Percentiles rank a stretch among this genome's conserved stretches.
Evolutionary conservation across 306 rosid species (phyloP).

Genomic region (Calophaca sinica): DNA sequence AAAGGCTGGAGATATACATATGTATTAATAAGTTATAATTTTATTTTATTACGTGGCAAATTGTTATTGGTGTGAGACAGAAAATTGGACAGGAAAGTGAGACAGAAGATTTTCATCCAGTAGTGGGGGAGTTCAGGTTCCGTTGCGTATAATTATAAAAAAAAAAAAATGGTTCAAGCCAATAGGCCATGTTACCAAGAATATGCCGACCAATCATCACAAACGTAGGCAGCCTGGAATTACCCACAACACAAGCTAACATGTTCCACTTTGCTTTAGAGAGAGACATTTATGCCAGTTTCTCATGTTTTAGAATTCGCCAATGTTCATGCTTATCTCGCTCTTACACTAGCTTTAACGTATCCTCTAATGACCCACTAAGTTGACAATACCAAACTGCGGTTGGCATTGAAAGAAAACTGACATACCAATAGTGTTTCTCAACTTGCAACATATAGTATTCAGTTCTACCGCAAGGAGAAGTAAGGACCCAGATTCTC

Average conservation of each 20-base stretch:
- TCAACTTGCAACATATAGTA: not conserved
- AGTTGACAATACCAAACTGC: constrained; percentile 25
- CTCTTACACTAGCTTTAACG: not conserved
- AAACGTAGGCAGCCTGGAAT: constrained; percentile 34
- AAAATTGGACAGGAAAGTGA: too few species aligned
- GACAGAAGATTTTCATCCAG: too few species aligned
- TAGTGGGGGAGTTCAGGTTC: constrained; percentile 38
- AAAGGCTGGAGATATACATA: too few species aligned
- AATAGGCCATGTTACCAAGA: constrained; percentile 7
- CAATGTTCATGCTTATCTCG: constrained; percentile 27
- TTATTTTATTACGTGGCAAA: too few species aligned
- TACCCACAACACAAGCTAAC: constrained; percentile 39
- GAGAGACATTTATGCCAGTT: constrained; percentile 27
- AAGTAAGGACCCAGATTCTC: too few species aligned
- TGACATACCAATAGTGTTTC: not conserved
- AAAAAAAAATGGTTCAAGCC: constrained; percentile 18
- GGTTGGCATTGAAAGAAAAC: constrained; percentile 9
- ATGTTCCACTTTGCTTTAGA: constrained; percentile 37
- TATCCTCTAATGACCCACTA: constrained; percentile 15
- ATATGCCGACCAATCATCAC: constrained; percentile 37
- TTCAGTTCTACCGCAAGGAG: not conserved
- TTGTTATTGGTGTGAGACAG: too few species aligned
- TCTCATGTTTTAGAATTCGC: not conserved
- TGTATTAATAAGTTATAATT: too few species aligned
- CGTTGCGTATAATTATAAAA: not conserved